Conservation (phyloP, 176 grass and related monocot species). For the Triticum urartu region DNA sequence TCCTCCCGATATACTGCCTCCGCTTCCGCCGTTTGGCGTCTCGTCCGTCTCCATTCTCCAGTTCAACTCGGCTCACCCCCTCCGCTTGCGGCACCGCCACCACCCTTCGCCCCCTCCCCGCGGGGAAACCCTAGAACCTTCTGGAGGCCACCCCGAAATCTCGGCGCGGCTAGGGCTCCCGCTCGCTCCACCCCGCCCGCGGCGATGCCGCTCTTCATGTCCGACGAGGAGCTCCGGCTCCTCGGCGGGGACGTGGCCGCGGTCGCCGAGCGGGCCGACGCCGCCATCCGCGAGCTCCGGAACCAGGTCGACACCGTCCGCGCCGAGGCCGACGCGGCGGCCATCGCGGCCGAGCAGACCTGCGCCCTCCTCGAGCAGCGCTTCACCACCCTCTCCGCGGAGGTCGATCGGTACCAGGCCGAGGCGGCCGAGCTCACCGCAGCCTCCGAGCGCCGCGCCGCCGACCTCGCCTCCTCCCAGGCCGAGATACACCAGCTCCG, state of each 20-base stretch:
- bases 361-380: constrained; percentile 91
- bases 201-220: constrained; percentile 88
- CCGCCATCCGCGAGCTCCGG: constrained; percentile 75
- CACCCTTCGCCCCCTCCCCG: neutral
- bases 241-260: constrained; percentile 63
- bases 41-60: neutral
- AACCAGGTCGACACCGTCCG: constrained; percentile 78
- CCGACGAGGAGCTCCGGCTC: constrained; percentile 86
- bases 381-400: constrained; percentile 61
- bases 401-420: constrained; percentile 62
- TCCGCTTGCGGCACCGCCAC: neutral
- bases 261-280: constrained; percentile 85
- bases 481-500: constrained; percentile 89
- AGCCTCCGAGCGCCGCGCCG: constrained; percentile 55
- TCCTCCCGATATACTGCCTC: constrained; percentile 1
- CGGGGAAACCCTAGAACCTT: constrained; percentile 64
- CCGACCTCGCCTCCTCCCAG: constrained; percentile 62
- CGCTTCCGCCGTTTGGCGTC: constrained; percentile 16
- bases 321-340: constrained; percentile 71
- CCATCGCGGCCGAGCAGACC: constrained; percentile 90
- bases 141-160: constrained; percentile 8
- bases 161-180: neutral
- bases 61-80: constrained; percentile 23
- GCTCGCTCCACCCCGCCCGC: neutral
- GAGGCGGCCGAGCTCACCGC: constrained; percentile 61